These are phyloP conservation scores for Neopestalotiopsis sp. DNA, from an alignment of 2,329 filamentous ascomycete species.

Conservation along the genomic window DNA sequence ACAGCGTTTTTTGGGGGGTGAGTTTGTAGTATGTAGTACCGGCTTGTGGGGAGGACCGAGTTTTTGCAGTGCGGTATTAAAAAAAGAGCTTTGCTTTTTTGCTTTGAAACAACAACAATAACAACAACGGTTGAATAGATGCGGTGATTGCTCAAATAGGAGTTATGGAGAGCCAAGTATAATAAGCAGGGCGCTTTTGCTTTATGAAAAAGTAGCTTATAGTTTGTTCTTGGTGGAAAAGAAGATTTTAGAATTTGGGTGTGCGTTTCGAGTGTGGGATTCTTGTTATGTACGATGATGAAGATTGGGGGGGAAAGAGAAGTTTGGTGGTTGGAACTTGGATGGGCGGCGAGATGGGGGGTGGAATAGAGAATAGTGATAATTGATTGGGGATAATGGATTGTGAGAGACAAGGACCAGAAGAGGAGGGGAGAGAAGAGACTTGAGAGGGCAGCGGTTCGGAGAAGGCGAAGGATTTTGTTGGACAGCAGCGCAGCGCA, in stretches of 20 bases:
- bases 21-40: background rate
- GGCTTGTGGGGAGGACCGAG: slow-evolving; percentile 11
- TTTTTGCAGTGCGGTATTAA: slow-evolving; percentile 20
- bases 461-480: slow-evolving; percentile 24
- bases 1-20: slow-evolving; percentile 4
- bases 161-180: background rate
- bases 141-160: slow-evolving; percentile 10
- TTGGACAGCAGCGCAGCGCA: slow-evolving; percentile 14
- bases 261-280: background rate
- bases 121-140: slow-evolving; percentile 8
- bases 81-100: slow-evolving; percentile 9
- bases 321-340: background rate
- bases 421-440: slow-evolving; percentile 8
- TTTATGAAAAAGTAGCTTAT: background rate
- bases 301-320: background rate
- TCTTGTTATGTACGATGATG: background rate
- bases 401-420: background rate
- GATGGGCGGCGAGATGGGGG: background rate
- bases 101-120: slow-evolving; percentile 17
- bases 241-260: background rate
- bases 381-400: slow-evolving; percentile 10
- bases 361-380: slow-evolving; percentile 1
- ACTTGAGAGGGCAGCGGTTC: slow-evolving; percentile 11
- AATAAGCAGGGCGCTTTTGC: background rate
- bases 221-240: background rate